Evolutionary conservation across 345 rosid species (phyloP), one percentile per base, ranked within the genome.

Genomic region (Pelargonium nanum): DNA sequence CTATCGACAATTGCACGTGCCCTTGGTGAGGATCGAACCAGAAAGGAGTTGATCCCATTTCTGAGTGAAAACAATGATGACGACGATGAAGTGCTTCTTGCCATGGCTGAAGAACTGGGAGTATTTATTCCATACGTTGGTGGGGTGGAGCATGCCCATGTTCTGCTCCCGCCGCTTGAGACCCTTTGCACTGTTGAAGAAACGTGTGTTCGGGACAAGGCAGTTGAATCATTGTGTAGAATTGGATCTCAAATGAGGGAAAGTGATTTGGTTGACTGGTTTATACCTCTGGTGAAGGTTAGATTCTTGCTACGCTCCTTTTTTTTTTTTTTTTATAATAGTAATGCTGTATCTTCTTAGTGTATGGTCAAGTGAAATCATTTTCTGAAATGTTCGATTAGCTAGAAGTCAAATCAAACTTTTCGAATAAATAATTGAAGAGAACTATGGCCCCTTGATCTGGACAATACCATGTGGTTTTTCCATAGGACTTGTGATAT

Each of bases 71-170:
- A 89, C 76, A 92, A 88, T 67, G 98, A 92, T 2, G 96, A 92
- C 34, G 96, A 92, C 24, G 95, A 92, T n/a, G 98, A 92, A 80
- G 98, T 92, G 28, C 98, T 89, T 65, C 96, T 86, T 69, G 96
- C 96, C 1, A 83, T 89, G 87, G 91, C 98, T 5, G 98, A 85
- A 64, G 96, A 89, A 66, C 40, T 92, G 67, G 93, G 98, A 1
- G 93, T 87, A 60, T 92, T 92, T 67, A 83, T 92, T 58, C 96
- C 95, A 0, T 92, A 78, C 64, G 95, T 92, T 3, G 98, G 98
- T 48, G 98, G 98, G 22, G 80, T 87, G 52, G 96, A 92, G 69
- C 76, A 86, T 66, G 93, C 91, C 16, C 81, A 76, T 74, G 85
- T 83, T 65, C 73, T 92, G 72, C 81, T 86, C 12, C 79, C 93